phyloP scores from a whole-genome alignment of 495 filamentous ascomycete species.

The Talaromyces liani region DNA sequence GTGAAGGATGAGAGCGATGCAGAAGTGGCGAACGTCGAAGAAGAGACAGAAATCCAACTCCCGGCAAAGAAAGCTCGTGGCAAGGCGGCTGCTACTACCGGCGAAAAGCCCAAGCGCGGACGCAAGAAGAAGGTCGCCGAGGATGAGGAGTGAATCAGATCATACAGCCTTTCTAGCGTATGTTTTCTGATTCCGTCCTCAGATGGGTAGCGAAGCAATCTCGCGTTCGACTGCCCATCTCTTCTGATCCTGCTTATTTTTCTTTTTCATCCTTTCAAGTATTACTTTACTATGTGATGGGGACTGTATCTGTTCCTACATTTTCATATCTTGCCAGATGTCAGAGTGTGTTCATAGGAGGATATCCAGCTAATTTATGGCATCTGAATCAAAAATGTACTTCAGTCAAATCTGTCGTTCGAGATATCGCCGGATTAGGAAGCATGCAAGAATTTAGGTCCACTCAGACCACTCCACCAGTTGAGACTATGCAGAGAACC shows the following conservation, averaged over 20 bases:
- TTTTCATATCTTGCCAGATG: not conserved
- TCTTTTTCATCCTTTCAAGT: not conserved
- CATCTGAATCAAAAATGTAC: not conserved
- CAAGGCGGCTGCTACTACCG: conserved; percentile 9
- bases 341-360: not conserved
- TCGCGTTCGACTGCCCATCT: not conserved
- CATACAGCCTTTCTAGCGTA: not conserved
- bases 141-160: not conserved
- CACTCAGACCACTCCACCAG: no score
- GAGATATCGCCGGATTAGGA: not conserved
- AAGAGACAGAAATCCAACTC: not conserved
- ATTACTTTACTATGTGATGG: not conserved
- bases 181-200: not conserved
- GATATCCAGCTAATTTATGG: not conserved
- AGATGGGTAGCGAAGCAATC: not conserved
- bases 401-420: not conserved
- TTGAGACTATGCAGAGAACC: not conserved
- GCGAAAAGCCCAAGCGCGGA: conserved; percentile 22
- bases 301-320: not conserved
- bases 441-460: not conserved
- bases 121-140: conserved; percentile 24
- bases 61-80: conserved; percentile 5
- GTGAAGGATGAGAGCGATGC: not conserved
- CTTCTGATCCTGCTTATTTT: not conserved
- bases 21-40: not conserved